Evolutionary conservation across 805 yeast genomes (phyloP).

Genomic region (Wickerhamiella azymoides): DNA sequence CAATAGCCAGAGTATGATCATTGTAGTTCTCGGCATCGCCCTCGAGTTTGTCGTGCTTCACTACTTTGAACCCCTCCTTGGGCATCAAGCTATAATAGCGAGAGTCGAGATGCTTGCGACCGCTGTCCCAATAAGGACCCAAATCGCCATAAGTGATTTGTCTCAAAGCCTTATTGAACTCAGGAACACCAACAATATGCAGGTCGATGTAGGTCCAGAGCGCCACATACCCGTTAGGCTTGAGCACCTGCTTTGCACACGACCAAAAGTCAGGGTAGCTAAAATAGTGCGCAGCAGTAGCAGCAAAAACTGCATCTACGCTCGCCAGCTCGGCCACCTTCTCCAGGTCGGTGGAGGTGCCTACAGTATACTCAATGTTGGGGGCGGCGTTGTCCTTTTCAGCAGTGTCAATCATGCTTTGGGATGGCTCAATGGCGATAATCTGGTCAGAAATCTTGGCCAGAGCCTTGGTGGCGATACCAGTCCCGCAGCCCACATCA

Average conservation of each 20-base stretch:
- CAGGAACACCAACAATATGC: conserved; percentile 36
- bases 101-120: conserved; percentile 40
- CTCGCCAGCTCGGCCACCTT: conserved; percentile 21
- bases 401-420: conserved; percentile 41
- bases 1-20: conserved; percentile 17
- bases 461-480: conserved; percentile 50
- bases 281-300: conserved; percentile 83
- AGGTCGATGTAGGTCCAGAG: conserved; percentile 70
- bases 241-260: conserved; percentile 34
- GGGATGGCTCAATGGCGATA: conserved; percentile 51
- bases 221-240: conserved; percentile 53
- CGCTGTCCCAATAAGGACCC: conserved; percentile 77
- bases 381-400: conserved; percentile 17
- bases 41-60: conserved; percentile 23
- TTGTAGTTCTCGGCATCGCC: conserved; percentile 14
- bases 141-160: conserved; percentile 35
- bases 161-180: conserved; percentile 40
- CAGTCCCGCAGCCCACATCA: conserved; percentile 76
- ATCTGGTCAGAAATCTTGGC: conserved; percentile 33
- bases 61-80: conserved; percentile 29
- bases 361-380: conserved; percentile 14
- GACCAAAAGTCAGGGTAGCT: conserved; percentile 39
- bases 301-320: conserved; percentile 60
- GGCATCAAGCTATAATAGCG: conserved; percentile 36
- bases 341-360: conserved; percentile 17